Percentiles rank a stretch among this genome's conserved stretches.
These are phyloP conservation scores for Tricholoma sp. DNA, from an alignment of 768 basidiomycete genomes.

Conservation along the genomic window DNA sequence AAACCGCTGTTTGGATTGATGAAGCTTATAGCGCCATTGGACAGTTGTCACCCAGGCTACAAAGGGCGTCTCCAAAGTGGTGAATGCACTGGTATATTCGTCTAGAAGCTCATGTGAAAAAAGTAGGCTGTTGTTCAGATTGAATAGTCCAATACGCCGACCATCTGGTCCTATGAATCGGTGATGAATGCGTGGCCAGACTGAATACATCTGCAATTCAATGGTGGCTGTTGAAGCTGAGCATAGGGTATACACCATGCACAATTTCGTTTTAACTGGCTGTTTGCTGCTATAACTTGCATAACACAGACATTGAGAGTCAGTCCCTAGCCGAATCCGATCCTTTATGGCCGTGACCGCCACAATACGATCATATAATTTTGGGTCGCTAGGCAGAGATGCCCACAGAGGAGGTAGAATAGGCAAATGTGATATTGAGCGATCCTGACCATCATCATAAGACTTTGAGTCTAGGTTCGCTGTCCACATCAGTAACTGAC, in stretches of 20 bases:
- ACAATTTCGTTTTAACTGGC: not conserved
- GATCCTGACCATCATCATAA: not conserved
- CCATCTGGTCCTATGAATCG: conserved; percentile 26
- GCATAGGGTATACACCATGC: not conserved
- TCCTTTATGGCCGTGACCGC: not conserved
- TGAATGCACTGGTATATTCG: conserved; percentile 26
- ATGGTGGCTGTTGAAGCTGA: not conserved
- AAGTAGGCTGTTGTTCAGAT: conserved; percentile 25
- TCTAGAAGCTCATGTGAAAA: conserved; percentile 29
- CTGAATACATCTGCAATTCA: not conserved
- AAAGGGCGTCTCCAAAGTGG: conserved; percentile 31
- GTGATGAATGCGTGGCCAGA: not conserved
- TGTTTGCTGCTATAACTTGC: not conserved
- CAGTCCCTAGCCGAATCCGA: not conserved
- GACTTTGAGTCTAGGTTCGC: not conserved
- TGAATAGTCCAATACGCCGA: conserved; percentile 23
- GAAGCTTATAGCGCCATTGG: conserved; percentile 15
- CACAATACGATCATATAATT: not conserved
- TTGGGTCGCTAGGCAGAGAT: not conserved
- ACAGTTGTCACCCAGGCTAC: conserved; percentile 19
- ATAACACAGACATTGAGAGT: not conserved
- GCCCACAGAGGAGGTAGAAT: not conserved
- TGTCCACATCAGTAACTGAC: too few species aligned
- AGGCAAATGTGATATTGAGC: not conserved
- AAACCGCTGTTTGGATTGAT: conserved; percentile 13